Evolutionary conservation across 2,329 filamentous ascomycete species (phyloP).

Genomic region (Cordyceps javanica): DNA sequence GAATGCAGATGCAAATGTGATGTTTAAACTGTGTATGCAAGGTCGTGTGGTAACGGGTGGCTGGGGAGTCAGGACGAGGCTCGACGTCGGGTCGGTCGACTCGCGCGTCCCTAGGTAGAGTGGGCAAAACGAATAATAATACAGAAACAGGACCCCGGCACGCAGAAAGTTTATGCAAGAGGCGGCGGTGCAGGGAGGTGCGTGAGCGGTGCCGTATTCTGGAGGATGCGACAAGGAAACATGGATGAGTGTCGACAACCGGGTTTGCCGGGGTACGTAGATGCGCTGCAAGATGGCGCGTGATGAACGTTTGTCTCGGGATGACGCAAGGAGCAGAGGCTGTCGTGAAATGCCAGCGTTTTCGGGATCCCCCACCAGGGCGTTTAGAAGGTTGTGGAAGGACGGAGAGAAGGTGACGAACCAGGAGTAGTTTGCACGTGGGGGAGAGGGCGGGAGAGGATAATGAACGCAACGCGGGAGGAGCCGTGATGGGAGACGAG

Average conservation of each 20-base stretch:
- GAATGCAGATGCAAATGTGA: constrained; percentile 2
- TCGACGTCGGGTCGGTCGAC: background rate
- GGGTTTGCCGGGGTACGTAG: background rate
- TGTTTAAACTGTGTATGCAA: background rate
- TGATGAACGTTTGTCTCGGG: constrained; percentile 4
- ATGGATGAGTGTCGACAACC: constrained; percentile 1
- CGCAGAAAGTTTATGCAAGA: background rate
- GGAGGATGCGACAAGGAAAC: background rate
- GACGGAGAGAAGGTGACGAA: background rate
- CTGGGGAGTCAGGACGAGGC: background rate
- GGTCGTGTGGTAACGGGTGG: constrained; percentile 7
- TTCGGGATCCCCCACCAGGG: background rate
- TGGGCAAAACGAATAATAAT: background rate
- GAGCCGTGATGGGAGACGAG: background rate
- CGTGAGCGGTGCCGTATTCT: background rate
- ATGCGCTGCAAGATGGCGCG: background rate
- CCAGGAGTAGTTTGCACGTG: background rate
- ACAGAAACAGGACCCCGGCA: background rate
- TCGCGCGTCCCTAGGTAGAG: background rate
- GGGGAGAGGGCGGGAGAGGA: background rate
- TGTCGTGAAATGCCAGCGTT: constrained; percentile 9
- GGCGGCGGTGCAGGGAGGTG: background rate
- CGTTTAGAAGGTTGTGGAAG: constrained; percentile 7
- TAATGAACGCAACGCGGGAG: background rate
- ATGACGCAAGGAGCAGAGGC: constrained; percentile 11